Conservation (phyloP, 768 basidiomycete genomes). For the Lyophyllum shimeji region DNA sequence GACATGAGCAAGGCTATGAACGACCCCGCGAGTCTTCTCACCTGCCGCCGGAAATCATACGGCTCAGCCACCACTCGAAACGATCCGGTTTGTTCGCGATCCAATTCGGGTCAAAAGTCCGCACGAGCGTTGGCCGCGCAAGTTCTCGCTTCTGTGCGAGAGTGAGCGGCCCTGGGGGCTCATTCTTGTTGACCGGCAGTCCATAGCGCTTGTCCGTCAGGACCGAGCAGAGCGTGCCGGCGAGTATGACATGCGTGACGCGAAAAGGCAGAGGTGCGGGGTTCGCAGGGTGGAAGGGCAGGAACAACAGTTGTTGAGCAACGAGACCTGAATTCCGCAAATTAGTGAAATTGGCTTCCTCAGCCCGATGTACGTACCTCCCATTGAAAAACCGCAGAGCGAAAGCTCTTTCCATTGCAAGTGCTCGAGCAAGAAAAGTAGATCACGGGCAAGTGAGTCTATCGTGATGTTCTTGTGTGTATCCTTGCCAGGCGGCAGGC, state of each 20-base stretch:
- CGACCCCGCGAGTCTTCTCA: conserved; percentile 2
- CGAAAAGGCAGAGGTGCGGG: conserved; percentile 38
- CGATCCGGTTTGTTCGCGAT: conserved; percentile 27
- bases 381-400: conserved; percentile 53
- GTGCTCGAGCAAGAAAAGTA: conserved; percentile 33
- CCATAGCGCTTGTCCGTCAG: conserved; percentile 25
- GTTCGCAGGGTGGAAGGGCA: conserved; percentile 35
- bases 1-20: not conserved
- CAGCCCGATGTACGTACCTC: conserved; percentile 31
- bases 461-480: conserved; percentile 36
- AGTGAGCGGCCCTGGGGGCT: conserved; percentile 19
- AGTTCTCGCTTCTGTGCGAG: conserved; percentile 30
- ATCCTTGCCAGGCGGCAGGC: conserved; percentile 25
- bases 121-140: conserved; percentile 26
- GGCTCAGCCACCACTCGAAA: conserved; percentile 23
- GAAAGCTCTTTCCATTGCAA: conserved; percentile 42
- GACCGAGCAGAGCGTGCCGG: conserved; percentile 28
- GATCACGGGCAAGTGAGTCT: conserved; percentile 45
- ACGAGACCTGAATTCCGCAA: conserved; percentile 31
- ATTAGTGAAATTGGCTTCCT: not conserved
- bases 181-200: conserved; percentile 17
- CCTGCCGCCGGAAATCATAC: conserved; percentile 24
- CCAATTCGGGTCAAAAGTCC: conserved; percentile 35
- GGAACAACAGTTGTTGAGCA: conserved; percentile 44
- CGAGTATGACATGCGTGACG: conserved; percentile 40